A percentile compares a stretch with the other conserved stretches of the same genome.
phyloP scores from a whole-genome alignment of 192 early-diverging fungal species.

The Powellomyces hirtus region DNA sequence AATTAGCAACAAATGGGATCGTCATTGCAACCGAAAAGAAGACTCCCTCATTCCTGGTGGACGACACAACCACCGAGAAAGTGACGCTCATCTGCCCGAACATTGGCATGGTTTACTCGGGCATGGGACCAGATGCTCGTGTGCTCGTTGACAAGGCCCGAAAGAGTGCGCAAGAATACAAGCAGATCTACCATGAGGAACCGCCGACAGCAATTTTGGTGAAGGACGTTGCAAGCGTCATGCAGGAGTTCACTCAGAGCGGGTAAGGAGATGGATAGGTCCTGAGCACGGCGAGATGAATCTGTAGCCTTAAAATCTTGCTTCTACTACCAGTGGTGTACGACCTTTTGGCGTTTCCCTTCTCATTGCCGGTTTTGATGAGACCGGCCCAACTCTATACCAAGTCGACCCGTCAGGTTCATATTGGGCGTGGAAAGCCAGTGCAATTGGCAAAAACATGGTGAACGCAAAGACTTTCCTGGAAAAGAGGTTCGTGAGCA shows the following conservation, averaged over 20 bases:
- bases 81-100: constrained; percentile 85
- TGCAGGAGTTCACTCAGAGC: constrained; percentile 99
- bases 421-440: constrained; percentile 99
- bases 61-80: constrained; percentile 89
- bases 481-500: constrained; percentile 81
- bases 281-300: background rate
- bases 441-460: constrained; percentile 99
- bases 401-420: constrained; percentile 99
- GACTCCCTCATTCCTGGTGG: constrained; percentile 86
- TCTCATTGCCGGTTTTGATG: constrained; percentile 92
- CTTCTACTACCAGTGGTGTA: constrained; percentile 73
- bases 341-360: constrained; percentile 99
- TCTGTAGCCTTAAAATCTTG: background rate
- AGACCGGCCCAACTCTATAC: constrained; percentile 87
- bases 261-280: constrained; percentile 55
- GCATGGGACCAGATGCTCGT: constrained; percentile 98
- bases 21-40: constrained; percentile 99
- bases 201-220: constrained; percentile 94
- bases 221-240: constrained; percentile 92
- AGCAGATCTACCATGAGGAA: constrained; percentile 88
- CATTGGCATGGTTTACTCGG: constrained; percentile 98
- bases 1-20: constrained; percentile 87
- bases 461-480: constrained; percentile 99
- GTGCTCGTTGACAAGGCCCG: constrained; percentile 92
- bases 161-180: constrained; percentile 96